Base-by-base conservation (phyloP, 805 yeast species). In the Henningerozyma blattae region DNA sequence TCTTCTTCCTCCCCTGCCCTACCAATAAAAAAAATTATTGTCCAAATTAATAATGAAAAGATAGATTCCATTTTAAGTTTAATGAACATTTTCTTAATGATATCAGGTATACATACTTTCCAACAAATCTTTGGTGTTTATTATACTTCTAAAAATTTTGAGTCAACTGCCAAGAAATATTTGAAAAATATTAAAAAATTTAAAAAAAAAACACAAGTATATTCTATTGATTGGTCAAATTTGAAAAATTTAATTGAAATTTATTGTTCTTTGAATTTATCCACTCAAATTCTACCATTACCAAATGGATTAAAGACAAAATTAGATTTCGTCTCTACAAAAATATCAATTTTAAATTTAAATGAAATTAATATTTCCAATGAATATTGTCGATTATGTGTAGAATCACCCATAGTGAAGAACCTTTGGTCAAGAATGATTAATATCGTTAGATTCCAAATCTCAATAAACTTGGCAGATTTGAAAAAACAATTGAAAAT, bases 371-470 rank as follows among this genome's bases (percentile, higher is more conserved):
- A 34, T 1, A 14, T 60, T 1, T 35, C 34, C 10, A 54, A 66
- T 3, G 52, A 52, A 4, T 58, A 62, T 31, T 34, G 60, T 3
- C 54, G 80, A 32, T 34, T 68, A 4, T 59, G 74, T 38, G 70
- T 70, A 1, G 72, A 70, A 32, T 73, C 80, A 0, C 77, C 80
- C 1, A 56, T 65, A 0, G 40, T 59, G 2, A 53, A 59, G 2
- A 61, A 58, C 2, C 54, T 50, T 30, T 75, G 81, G 81, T 55
- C 65, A 14, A 54, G 78, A 32, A 44, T 76, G 24, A 26, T 65
- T 3, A 57, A 67, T 24, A 46, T 65, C 24, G 65, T 64, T 26
- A 54, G 59, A 15, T 61, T 50, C 19, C 41, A 46, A 2, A 46
- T 56, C 1, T 34, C 27, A 2, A 40, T 52, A 4, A 44, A 54